These are phyloP conservation scores for Botrytis hyacinthi DNA, from an alignment of 2,329 filamentous ascomycete genomes.

Conservation along the genomic window DNA sequence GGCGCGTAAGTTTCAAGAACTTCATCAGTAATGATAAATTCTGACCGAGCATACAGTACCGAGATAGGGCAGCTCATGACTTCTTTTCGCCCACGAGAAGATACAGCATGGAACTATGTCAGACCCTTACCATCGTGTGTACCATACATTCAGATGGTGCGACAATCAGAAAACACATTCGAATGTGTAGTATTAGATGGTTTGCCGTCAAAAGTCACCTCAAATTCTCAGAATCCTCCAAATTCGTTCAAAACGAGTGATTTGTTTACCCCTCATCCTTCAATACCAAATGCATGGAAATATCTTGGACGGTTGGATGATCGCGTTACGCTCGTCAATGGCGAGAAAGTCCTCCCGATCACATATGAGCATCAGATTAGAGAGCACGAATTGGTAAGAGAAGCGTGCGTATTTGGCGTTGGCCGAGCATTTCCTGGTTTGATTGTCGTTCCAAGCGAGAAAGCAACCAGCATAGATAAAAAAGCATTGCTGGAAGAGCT, in stretches of 20 bases:
- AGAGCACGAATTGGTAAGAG: slow-evolving; percentile 52
- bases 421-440: slow-evolving; percentile 53
- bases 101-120: slow-evolving; percentile 62
- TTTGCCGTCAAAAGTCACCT: slow-evolving; percentile 42
- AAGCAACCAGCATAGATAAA: slow-evolving; percentile 42
- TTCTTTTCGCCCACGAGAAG: slow-evolving; percentile 49
- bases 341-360: slow-evolving; percentile 49
- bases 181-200: slow-evolving; percentile 40
- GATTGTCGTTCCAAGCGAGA: slow-evolving; percentile 51
- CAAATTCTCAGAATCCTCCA: slow-evolving; percentile 43
- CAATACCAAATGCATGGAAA: slow-evolving; percentile 45
- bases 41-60: slow-evolving; percentile 41
- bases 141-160: slow-evolving; percentile 25
- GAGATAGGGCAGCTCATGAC: slow-evolving; percentile 63
- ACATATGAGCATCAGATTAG: slow-evolving; percentile 53
- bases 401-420: slow-evolving; percentile 57
- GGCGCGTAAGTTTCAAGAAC: slow-evolving; percentile 45
- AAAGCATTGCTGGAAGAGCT: slow-evolving; percentile 49
- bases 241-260: slow-evolving; percentile 48
- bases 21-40: neutral
- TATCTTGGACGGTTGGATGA: slow-evolving; percentile 48
- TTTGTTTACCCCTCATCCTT: slow-evolving; percentile 45
- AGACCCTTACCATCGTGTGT: slow-evolving; percentile 33
- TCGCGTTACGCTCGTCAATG: slow-evolving; percentile 47
- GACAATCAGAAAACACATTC: slow-evolving; percentile 19